phyloP scores from a whole-genome alignment of 2,329 filamentous ascomycete genomes.

The Cladophialophora yegresii region DNA sequence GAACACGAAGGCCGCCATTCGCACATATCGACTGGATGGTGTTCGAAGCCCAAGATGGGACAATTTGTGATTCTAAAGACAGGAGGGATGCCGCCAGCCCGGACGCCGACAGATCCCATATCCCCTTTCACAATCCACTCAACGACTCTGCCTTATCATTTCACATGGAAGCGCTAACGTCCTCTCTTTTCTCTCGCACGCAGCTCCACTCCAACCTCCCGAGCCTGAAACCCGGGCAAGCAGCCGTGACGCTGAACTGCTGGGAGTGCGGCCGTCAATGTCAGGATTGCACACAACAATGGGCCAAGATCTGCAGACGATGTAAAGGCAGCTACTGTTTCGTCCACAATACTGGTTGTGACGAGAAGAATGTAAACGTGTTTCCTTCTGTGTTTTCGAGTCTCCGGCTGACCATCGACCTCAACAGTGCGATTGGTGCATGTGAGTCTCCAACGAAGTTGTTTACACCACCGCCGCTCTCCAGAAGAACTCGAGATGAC shows the following conservation, averaged over 20 bases:
- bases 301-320: constrained; percentile 69
- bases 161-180: constrained; percentile 6
- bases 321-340: constrained; percentile 82
- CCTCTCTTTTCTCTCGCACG: constrained; percentile 12
- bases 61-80: constrained; percentile 14
- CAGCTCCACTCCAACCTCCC: constrained; percentile 16
- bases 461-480: neutral
- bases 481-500: neutral
- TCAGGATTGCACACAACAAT: constrained; percentile 69
- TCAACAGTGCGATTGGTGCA: constrained; percentile 35
- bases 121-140: neutral
- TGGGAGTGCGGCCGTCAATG: constrained; percentile 82
- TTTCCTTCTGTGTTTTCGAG: neutral
- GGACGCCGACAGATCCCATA: constrained; percentile 4
- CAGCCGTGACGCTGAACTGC: constrained; percentile 68
- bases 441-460: constrained; percentile 6
- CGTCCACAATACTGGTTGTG: constrained; percentile 79
- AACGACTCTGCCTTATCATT: constrained; percentile 3
- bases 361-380: constrained; percentile 55
- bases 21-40: constrained; percentile 11
- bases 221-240: constrained; percentile 32
- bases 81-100: constrained; percentile 7
- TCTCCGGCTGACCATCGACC: constrained; percentile 10
- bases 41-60: constrained; percentile 11
- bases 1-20: constrained; percentile 12